Evolutionary conservation across 176 grass and related monocot genomes (phyloP), one percentile per base, ranked within the genome.

Genomic region (Areca catechu): DNA sequence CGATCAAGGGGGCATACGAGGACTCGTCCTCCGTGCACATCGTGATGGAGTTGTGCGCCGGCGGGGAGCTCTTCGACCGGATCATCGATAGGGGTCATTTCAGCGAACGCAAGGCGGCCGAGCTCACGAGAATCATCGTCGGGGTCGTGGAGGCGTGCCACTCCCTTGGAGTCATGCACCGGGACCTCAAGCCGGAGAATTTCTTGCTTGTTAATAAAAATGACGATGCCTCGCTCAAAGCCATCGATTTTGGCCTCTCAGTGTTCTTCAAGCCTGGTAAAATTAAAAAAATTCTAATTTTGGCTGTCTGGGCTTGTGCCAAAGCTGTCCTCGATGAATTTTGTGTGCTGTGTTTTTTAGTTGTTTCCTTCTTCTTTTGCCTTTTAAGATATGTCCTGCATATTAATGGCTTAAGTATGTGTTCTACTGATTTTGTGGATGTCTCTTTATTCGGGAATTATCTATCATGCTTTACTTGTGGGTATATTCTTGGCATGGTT

Each of bases 241-340:
- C 88, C 17, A 98, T 98, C 51, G 94, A 98, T 76, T 98, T 98
- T 22, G 94, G 94, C 2, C 94, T 98, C 51, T 98, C 94, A 0
- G 84, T 98, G 57, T 98, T 98, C 81, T 98, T 98, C 76, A 88
- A 98, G 76, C 94, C 88, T 30, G 84, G 94, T 98, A 34, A 74
- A 73, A 21, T 23, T 14, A 24, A 61, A 49, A 62, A 48, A 10
- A 2, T 15, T 22, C 22, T 16, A 20, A 20, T 61, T 22, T 19
- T 43, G 18, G 15, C 22, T 14, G 34, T 43, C 34, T 14, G 34
- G 9, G 34, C 14, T 43, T 2, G 34, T 2, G 34, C 34, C 34
- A 43, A 43, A 43, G 34, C 34, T 43, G 0, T 3, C 3, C 10
- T 43, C 9, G 34, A 43, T 43, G 34, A 43, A 43, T 43, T 43